phyloP scores from a whole-genome alignment of 2,329 filamentous ascomycete species.

The Pyricularia grisea region DNA sequence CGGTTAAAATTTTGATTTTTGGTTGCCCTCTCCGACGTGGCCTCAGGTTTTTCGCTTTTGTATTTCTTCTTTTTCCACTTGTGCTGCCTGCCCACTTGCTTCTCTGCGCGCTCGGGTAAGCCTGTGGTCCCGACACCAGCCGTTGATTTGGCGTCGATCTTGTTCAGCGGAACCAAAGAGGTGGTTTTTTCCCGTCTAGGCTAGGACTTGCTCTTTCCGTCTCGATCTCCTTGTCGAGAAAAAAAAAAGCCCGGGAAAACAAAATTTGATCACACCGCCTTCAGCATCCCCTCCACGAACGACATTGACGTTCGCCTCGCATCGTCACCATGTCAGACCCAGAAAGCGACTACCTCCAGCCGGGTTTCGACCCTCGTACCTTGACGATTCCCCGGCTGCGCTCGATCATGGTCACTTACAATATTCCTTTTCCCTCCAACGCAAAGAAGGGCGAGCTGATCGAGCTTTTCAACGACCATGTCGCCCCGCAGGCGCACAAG shows the following conservation, averaged over 20 bases:
- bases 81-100: neutral
- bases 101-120: neutral
- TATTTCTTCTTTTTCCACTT: neutral
- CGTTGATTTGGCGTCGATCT: neutral
- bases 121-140: neutral
- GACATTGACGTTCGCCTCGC: conserved; percentile 3
- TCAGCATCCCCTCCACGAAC: neutral
- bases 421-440: conserved; percentile 73
- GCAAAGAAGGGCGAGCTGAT: conserved; percentile 89
- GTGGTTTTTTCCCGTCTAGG: neutral
- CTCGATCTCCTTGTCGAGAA: neutral
- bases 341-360: conserved; percentile 72
- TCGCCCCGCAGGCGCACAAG: conserved; percentile 69
- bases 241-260: neutral
- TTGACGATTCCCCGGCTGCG: conserved; percentile 84
- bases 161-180: neutral
- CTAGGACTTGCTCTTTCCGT: neutral
- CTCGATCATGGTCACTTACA: conserved; percentile 83
- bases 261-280: neutral
- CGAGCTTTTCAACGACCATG: conserved; percentile 69
- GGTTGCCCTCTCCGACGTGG: neutral
- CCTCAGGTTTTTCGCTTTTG: neutral
- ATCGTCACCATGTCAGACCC: conserved; percentile 47
- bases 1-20: neutral
- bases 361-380: conserved; percentile 73